Evolutionary conservation across 2,329 filamentous ascomycete species (phyloP), one percentile per base, ranked within the genome.

Genomic region (Penicillium nordicum): DNA sequence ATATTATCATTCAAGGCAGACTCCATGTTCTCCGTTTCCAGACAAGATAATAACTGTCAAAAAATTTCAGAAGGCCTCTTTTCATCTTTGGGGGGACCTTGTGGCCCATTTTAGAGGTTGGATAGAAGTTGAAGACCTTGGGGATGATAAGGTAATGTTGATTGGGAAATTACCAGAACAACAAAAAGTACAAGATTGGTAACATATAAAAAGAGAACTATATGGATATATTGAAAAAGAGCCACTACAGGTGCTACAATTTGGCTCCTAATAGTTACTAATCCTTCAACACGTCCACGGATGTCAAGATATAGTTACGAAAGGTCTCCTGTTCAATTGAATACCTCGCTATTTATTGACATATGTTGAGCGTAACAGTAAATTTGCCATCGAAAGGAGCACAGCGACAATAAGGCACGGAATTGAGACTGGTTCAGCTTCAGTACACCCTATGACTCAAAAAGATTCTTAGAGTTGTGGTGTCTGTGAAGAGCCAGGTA

Each of bases 141-240:
- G 37, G 14, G 54, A 8, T 36, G 49, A 56, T 53, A 56, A 47
- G 49, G 53, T 43, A 50, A 23, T 21, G 8, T n/a, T n/a, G n/a
- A 25, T 32, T 3, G 3, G 29, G 3, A n/a, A 23, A 34, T 10
- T 8, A 46, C 18, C 2, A 10, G 14, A 23, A 21, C 1, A 10
- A 16, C 4, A 32, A 30, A 8, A 45, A 3, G 10, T 16, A 21
- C 4, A 32, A 34, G 16, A 12, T 14, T 43, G 21, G 42, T 14
- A 23, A 18, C 0, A 10, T 32, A 23, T 6, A 10, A 16, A 34
- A 16, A 16, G 10, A 30, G 4, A 23, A 11, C 10, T 23, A 0
- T 2, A 3, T 5, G 3, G 12, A 16, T 1, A 16, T 23, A 11
- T 11, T n/a, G 2, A 3, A 23, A 23, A 16, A 18, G 2, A 34